Evolutionary conservation across 805 yeast species (phyloP), one percentile per base, ranked within the genome.

Genomic region (Komagataella mondaviorum): DNA sequence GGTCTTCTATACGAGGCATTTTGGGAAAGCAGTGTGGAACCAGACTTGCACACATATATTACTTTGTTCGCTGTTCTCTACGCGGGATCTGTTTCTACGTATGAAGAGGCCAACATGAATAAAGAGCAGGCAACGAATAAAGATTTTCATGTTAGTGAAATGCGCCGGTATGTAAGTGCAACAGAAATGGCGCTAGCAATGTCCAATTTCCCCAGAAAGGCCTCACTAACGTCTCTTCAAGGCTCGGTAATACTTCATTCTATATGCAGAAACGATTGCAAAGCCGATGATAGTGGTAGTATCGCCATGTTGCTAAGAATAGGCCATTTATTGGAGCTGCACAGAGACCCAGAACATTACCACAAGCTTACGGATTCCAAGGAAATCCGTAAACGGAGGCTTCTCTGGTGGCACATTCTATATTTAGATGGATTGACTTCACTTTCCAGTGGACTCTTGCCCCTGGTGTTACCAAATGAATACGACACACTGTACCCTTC

Each of bases 331-430:
- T 64, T 78, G 36, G 78, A 78, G 51, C 60, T 81, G 43, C 80
- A 81, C 56, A 73, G 80, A 59, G 86, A 81, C 57, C 85, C 85
- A 3, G 68, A 75, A n/a, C 63, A 71, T 1, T 71, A 75, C 47
- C 75, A 80, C 53, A 71, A 74, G 45, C 69, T 78, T 44, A 66
- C 7, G 36, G 36, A 24, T 24, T 6, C 3, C 36, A 24, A 24
- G 10, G 36, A 24, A 24, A 24, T 24, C 71, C 2, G 76, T 78
- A 54, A 72, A 48, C 68, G 82, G 60, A 68, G 85, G 59, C 59
- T 78, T 51, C 60, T 81, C n/a, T 81, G 85, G 85, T 81, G 85
- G 85, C 80, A 78, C 44, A 76, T 81, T 6, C 78, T 79, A 54
- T 77, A 78, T 23, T 62, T 81, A 54, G 87, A 81, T 60, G 72